Conservation (phyloP, 108 stramenopile species). For the Nannochloropsis salina region DNA sequence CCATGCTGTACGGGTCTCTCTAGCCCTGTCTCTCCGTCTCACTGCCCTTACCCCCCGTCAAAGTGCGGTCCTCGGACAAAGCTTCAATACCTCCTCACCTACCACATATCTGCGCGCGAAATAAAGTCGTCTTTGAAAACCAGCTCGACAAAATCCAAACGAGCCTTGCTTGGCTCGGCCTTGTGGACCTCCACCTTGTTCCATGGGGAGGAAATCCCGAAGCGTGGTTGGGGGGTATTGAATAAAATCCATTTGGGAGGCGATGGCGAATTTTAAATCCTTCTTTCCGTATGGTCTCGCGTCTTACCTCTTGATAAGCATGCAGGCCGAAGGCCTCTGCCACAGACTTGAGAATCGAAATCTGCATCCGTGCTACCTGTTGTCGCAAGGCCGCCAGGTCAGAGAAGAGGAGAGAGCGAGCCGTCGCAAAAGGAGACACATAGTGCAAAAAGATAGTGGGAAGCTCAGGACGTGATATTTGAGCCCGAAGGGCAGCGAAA, state of each 20-base stretch:
- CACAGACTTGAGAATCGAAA: constrained; percentile 18
- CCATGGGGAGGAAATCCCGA: not conserved
- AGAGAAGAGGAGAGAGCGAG: not conserved
- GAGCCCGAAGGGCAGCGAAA: too few relatives aligned
- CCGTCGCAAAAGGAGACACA: too few relatives aligned
- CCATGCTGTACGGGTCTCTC: too few relatives aligned
- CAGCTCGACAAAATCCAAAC: constrained; percentile 54
- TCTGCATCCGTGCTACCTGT: constrained; percentile 12
- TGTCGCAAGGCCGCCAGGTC: not conserved
- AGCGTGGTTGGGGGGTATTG: not conserved
- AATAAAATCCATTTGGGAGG: not conserved
- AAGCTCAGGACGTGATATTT: too few relatives aligned
- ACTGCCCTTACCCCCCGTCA: not conserved
- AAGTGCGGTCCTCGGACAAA: not conserved
- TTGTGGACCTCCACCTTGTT: constrained; percentile 15
- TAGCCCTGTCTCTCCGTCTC: too few relatives aligned
- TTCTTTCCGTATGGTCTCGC: not conserved
- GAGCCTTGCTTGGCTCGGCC: constrained; percentile 27
- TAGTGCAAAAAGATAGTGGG: too few relatives aligned
- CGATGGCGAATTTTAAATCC: not conserved
- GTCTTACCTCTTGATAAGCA: not conserved
- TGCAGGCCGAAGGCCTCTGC: not conserved
- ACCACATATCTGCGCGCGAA: constrained; percentile 62
- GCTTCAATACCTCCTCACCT: constrained; percentile 18
- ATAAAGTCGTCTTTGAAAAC: constrained; percentile 64